phyloP scores from a whole-genome alignment of 805 yeast species.

The Lipomyces lipofer region DNA sequence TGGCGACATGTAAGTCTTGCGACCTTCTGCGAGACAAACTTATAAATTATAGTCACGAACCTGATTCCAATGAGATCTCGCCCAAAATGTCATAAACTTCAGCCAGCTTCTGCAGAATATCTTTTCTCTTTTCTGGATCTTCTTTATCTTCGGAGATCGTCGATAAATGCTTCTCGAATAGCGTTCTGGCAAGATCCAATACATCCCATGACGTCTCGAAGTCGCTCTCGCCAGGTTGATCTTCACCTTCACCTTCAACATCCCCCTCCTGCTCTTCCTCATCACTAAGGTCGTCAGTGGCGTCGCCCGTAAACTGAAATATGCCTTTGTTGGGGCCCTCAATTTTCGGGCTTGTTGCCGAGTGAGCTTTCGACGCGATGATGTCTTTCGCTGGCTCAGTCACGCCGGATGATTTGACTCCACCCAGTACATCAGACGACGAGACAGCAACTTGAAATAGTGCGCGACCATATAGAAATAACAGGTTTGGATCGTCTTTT shows the following conservation, averaged over 20 bases:
- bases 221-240: slow-evolving; percentile 56
- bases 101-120: slow-evolving; percentile 55
- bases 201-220: slow-evolving; percentile 86
- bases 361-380: slow-evolving; percentile 31
- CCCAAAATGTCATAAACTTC: slow-evolving; percentile 80
- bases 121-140: slow-evolving; percentile 37
- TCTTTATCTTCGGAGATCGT: slow-evolving; percentile 26
- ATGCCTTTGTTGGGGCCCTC: slow-evolving; percentile 32
- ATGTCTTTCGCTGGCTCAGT: slow-evolving; percentile 18
- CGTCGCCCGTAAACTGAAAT: slow-evolving; percentile 32
- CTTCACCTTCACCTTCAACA: slow-evolving; percentile 39
- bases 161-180: slow-evolving; percentile 53
- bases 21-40: not conserved
- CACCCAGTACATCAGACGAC: slow-evolving; percentile 76
- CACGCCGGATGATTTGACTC: slow-evolving; percentile 32
- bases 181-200: slow-evolving; percentile 73
- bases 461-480: slow-evolving; percentile 76
- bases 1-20: not conserved
- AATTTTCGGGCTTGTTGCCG: slow-evolving; percentile 34
- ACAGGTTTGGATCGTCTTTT: slow-evolving; percentile 71
- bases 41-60: not conserved
- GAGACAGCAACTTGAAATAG: slow-evolving; percentile 74
- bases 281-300: slow-evolving; percentile 35
- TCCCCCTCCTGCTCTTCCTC: slow-evolving; percentile 40
- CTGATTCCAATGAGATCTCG: slow-evolving; percentile 81